These are phyloP conservation scores for Mycena metata DNA, from an alignment of 768 basidiomycete genomes.

Conservation along the genomic window DNA sequence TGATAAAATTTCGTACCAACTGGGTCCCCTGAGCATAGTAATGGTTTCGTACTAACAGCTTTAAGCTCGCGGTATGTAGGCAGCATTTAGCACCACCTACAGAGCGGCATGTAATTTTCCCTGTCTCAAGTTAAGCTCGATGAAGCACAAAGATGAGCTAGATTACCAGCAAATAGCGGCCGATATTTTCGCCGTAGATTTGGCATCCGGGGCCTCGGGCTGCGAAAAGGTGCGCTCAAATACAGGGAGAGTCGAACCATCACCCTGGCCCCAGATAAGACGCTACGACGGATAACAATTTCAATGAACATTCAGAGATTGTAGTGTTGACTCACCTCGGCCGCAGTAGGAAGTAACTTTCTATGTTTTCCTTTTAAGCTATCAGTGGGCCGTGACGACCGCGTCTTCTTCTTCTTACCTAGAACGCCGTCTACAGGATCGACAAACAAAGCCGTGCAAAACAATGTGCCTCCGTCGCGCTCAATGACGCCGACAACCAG, in stretches of 20 bases:
- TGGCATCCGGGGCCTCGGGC: conserved; percentile 28
- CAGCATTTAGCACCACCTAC: conserved; percentile 49
- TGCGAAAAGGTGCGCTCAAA: conserved; percentile 54
- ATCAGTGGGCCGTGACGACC: too few relatives aligned
- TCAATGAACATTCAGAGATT: not conserved
- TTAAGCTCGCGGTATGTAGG: conserved; percentile 1
- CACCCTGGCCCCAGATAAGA: conserved; percentile 74
- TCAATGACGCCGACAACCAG: conserved; percentile 74
- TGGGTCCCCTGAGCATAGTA: conserved; percentile 73
- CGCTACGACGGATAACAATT: conserved; percentile 41
- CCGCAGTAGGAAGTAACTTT: conserved; percentile 73
- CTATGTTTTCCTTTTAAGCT: conserved; percentile 59
- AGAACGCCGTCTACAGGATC: conserved; percentile 65
- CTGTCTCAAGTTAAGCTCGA: conserved; percentile 46
- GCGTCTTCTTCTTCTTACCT: conserved; percentile 39
- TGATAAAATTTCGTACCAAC: too few relatives aligned
- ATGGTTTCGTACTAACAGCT: conserved; percentile 62
- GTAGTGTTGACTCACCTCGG: conserved; percentile 48
- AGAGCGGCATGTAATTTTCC: conserved; percentile 80
- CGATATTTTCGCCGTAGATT: conserved; percentile 60
- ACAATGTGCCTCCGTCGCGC: conserved; percentile 69
- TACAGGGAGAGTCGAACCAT: conserved; percentile 67
- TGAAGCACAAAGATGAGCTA: not conserved
- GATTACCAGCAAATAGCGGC: conserved; percentile 72
- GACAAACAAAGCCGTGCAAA: conserved; percentile 72